Percentiles rank a stretch among this genome's conserved stretches.
phyloP scores from a whole-genome alignment of 192 early-diverging fungal species.

The Dissophora globulifera region DNA sequence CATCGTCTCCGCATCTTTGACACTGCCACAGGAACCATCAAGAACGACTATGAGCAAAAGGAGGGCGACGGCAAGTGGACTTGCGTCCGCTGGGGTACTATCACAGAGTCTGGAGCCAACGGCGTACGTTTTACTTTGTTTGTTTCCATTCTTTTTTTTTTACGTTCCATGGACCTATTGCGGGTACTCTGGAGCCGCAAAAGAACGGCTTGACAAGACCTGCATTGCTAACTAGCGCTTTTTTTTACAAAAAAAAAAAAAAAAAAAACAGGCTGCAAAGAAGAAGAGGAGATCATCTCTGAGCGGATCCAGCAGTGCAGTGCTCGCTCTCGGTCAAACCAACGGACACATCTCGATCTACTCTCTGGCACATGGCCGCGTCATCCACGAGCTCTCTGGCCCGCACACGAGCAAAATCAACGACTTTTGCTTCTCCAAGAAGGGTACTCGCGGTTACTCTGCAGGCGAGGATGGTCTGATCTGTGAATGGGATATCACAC shows the following conservation, averaged over 20 bases:
- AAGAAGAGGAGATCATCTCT: conserved; percentile 47
- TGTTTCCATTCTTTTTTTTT: neutral
- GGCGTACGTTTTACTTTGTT: conserved; percentile 24
- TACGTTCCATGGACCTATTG: neutral
- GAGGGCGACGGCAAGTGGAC: conserved; percentile 64
- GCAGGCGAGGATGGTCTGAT: conserved; percentile 61
- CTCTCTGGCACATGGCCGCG: conserved; percentile 58
- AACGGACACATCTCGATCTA: conserved; percentile 61
- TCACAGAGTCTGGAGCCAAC: conserved; percentile 42
- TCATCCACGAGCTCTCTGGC: conserved; percentile 56
- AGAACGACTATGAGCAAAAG: conserved; percentile 60
- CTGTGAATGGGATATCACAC: conserved; percentile 65
- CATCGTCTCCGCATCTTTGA: conserved; percentile 67
- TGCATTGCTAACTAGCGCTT: neutral
- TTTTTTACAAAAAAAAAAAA: too few species aligned
- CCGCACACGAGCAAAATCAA: conserved; percentile 59
- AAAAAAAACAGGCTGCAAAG: conserved; percentile 42
- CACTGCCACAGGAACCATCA: conserved; percentile 59
- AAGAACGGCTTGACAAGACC: too few species aligned
- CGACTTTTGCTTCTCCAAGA: conserved; percentile 61
- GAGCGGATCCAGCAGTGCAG: conserved; percentile 30
- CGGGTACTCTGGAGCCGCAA: too few species aligned
- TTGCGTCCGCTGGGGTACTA: conserved; percentile 62
- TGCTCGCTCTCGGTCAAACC: conserved; percentile 63
- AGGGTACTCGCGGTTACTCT: conserved; percentile 60